Conservation (phyloP, 805 yeast species). For the Schizosaccharomyces pombe region DNA sequence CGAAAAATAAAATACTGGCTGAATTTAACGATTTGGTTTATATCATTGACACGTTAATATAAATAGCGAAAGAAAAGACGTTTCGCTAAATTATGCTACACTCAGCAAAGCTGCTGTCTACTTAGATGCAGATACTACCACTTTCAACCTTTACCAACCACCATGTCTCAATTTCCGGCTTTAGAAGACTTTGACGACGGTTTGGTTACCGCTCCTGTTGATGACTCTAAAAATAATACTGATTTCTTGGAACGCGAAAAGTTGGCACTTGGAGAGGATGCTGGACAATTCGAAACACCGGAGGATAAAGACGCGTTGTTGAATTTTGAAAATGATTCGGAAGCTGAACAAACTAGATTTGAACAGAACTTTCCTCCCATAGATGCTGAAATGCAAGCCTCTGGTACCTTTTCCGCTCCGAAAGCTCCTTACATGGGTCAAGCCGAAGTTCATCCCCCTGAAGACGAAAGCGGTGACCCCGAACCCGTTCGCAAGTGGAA, state of each 20-base stretch:
- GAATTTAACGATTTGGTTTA: too few species aligned
- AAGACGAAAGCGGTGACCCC: constrained; percentile 21
- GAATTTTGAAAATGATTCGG: neutral
- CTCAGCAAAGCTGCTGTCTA: neutral
- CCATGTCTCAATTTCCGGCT: constrained; percentile 18
- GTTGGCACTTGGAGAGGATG: constrained; percentile 19
- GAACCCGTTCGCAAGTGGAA: constrained; percentile 54
- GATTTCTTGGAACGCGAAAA: constrained; percentile 21
- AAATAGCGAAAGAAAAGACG: too few species aligned
- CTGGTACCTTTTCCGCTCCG: constrained; percentile 3
- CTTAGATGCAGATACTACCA: neutral
- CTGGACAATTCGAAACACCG: constrained; percentile 9
- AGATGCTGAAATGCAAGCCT: constrained; percentile 1
- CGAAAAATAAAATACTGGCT: too few species aligned
- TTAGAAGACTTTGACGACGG: constrained; percentile 18
- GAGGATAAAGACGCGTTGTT: constrained; percentile 2
- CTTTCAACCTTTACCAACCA: constrained; percentile 5
- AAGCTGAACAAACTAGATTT: constrained; percentile 3
- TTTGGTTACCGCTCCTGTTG: constrained; percentile 8
- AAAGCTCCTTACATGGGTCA: constrained; percentile 4
- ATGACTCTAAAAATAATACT: constrained; percentile 19
- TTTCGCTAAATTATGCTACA: too few species aligned
- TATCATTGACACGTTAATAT: too few species aligned
- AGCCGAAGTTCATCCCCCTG: constrained; percentile 3
- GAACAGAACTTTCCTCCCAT: constrained; percentile 2